Conservation (phyloP, 192 early-diverging fungal species). For the Coemansia sp. region DNA sequence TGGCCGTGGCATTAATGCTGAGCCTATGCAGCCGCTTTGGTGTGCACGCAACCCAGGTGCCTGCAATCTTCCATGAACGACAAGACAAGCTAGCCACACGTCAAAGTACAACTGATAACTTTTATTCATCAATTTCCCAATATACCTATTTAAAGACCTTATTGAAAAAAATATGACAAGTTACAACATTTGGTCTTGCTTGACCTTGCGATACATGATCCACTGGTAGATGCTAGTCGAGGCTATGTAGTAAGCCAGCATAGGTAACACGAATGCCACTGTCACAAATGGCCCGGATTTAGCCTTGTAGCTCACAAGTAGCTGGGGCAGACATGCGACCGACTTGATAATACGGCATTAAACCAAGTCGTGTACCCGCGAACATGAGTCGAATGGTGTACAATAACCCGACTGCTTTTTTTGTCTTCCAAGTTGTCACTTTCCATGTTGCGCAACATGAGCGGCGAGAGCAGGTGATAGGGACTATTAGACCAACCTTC, state of each 20-base stretch:
- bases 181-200: background rate
- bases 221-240: background rate
- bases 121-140: background rate
- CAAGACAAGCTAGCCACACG: background rate
- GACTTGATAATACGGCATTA: no score
- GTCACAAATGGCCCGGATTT: background rate
- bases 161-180: background rate
- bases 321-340: background rate
- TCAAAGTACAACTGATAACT: background rate
- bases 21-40: conserved; percentile 77
- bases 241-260: background rate
- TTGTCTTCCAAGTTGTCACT: no score
- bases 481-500: no score
- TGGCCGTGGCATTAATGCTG: conserved; percentile 65
- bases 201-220: background rate
- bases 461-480: no score
- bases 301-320: background rate
- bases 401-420: no score
- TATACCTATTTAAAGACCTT: background rate
- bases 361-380: no score
- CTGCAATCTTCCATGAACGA: conserved; percentile 42
- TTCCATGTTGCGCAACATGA: no score
- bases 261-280: background rate
- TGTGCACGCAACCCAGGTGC: conserved; percentile 64
- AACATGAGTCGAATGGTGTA: no score